phyloP scores from a whole-genome alignment of 2,329 filamentous ascomycete genomes.

The Lasiodiplodia sp. region DNA sequence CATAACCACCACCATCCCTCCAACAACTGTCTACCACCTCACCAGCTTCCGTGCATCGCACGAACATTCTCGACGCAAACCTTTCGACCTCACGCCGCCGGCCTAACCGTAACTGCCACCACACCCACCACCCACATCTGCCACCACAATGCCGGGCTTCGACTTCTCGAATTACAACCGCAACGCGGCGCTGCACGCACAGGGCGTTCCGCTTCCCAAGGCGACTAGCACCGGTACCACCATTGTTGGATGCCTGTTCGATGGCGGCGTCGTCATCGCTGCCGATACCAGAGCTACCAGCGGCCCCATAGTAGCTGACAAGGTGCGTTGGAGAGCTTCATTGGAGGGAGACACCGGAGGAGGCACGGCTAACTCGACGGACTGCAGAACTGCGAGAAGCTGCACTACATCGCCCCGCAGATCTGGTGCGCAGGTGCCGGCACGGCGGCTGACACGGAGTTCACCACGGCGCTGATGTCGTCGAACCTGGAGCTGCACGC shows the following conservation, averaged over 20 bases:
- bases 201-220: slow-evolving; percentile 93
- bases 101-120: slow-evolving; percentile 2
- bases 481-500: slow-evolving; percentile 98
- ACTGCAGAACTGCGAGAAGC: slow-evolving; percentile 92
- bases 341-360: slow-evolving; percentile 28
- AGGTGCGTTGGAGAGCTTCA: slow-evolving; percentile 60
- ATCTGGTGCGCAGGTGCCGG: slow-evolving; percentile 99
- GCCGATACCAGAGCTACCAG: slow-evolving; percentile 98
- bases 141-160: slow-evolving; percentile 81
- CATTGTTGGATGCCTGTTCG: slow-evolving; percentile 96
- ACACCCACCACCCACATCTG: slow-evolving; percentile 7
- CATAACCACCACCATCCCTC: not conserved
- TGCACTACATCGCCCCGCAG: slow-evolving; percentile 97
- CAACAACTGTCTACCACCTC: not conserved
- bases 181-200: slow-evolving; percentile 93
- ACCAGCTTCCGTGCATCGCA: not conserved
- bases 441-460: slow-evolving; percentile 97
- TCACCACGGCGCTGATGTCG: slow-evolving; percentile 97
- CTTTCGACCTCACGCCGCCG: not conserved
- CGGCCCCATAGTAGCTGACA: slow-evolving; percentile 98
- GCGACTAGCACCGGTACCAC: slow-evolving; percentile 98
- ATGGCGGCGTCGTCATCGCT: slow-evolving; percentile 97
- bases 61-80: not conserved
- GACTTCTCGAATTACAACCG: slow-evolving; percentile 99
- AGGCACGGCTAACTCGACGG: slow-evolving; percentile 31